Evolutionary conservation across 2,329 filamentous ascomycete genomes (phyloP).

Genomic region (Calycina herbarum): DNA sequence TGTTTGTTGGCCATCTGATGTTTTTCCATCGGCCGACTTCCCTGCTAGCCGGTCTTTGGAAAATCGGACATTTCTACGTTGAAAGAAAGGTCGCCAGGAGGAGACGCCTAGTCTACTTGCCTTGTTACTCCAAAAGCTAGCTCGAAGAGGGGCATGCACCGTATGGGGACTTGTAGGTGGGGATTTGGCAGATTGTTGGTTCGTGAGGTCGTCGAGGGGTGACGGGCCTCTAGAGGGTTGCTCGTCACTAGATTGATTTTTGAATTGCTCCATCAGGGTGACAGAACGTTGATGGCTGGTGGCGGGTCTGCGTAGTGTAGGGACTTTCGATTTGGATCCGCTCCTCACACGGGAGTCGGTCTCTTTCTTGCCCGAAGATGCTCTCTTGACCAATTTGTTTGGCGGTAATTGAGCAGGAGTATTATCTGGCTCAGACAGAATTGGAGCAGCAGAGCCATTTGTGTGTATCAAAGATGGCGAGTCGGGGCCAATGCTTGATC

Average conservation of each 20-base stretch:
- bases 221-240: background rate
- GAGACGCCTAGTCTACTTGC: constrained; percentile 24
- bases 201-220: background rate
- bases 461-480: constrained; percentile 66
- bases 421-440: constrained; percentile 44
- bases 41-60: constrained; percentile 33
- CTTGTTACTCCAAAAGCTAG: constrained; percentile 22
- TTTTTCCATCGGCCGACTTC: constrained; percentile 29
- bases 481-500: constrained; percentile 65
- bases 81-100: constrained; percentile 37
- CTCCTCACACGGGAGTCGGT: constrained; percentile 46
- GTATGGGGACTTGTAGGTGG: background rate
- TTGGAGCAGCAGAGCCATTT: constrained; percentile 65
- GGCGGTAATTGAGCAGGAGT: constrained; percentile 52
- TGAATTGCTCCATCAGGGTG: constrained; percentile 58
- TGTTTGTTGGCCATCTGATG: constrained; percentile 31
- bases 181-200: constrained; percentile 17
- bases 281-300: constrained; percentile 78
- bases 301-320: constrained; percentile 69
- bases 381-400: constrained; percentile 78
- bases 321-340: constrained; percentile 60
- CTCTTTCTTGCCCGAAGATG: constrained; percentile 54
- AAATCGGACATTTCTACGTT: constrained; percentile 35
- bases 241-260: constrained; percentile 17
- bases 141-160: constrained; percentile 18